Evolutionary conservation across 139 green algal species (phyloP).

Genomic region (Parachlorella kessleri): DNA sequence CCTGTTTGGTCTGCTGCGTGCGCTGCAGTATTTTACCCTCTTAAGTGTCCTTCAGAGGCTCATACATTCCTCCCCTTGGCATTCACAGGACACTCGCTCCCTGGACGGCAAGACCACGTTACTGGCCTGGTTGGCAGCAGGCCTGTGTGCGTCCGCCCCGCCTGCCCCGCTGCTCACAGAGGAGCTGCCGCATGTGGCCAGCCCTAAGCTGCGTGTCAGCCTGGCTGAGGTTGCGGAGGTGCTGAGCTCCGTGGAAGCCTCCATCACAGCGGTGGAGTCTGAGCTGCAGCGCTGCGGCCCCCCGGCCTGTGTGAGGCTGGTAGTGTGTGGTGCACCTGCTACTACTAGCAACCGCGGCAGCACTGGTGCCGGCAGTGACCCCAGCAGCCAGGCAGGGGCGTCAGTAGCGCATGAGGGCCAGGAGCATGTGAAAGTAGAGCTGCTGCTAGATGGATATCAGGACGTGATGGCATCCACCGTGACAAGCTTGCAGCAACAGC

Average conservation of each 20-base stretch:
- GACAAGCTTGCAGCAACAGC: neutral
- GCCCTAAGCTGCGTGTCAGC: constrained; percentile 2
- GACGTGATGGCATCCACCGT: neutral
- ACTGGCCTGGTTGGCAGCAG: constrained; percentile 40
- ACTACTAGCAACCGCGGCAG: neutral
- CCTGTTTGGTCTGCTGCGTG: too few species aligned
- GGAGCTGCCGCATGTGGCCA: constrained; percentile 23
- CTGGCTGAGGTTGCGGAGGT: constrained; percentile 35
- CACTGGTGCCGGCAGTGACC: neutral
- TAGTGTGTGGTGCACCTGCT: too few species aligned
- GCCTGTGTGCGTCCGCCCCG: neutral
- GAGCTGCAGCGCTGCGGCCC: constrained; percentile 18
- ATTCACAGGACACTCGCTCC: constrained; percentile 41
- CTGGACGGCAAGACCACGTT: constrained; percentile 41
- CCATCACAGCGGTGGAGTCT: constrained; percentile 5
- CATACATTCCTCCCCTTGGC: neutral
- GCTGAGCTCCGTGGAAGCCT: constrained; percentile 18
- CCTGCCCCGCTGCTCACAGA: constrained; percentile 24
- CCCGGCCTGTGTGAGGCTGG: too few species aligned
- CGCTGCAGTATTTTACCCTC: neutral
- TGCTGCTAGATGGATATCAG: neutral
- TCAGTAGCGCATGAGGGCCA: too few species aligned
- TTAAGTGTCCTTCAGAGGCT: neutral
- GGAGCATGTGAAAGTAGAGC: too few species aligned
- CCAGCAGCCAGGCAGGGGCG: too few species aligned